Evolutionary conservation across 192 early-diverging fungal genomes (phyloP), one percentile per base, ranked within the genome.

Genomic region (Lunasporangiospora selenospora): DNA sequence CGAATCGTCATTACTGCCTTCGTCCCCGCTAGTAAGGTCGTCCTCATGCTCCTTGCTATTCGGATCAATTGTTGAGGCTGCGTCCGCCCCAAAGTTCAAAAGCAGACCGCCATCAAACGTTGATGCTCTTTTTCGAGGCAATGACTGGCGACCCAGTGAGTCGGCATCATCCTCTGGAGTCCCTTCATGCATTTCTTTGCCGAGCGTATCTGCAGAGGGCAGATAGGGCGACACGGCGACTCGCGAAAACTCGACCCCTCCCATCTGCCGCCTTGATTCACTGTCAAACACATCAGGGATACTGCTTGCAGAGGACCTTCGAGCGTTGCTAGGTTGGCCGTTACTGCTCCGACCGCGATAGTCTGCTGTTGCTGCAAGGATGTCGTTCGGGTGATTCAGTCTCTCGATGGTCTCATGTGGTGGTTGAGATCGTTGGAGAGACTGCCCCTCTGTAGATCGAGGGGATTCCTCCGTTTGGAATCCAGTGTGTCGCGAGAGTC

Each of bases 101-200:
- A 73, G 36, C 3, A 73, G 55, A 24, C 69, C 69, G 4, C 69
- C 69, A 41, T 73, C 69, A 53, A 73, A 73, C 7, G 69, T 73
- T 31, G 69, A 73, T 15, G 69, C 69, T 40, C 69, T 62, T 46
- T 73, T 73, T 18, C 69, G 53, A 13, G 60, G 55, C 0, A 55
- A 40, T n/a, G 33, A 18, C 11, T 44, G 55, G 4, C 23, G n/a
- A n/a, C n/a, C n/a, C n/a, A n/a, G n/a, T n/a, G n/a, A n/a, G n/a
- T n/a, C n/a, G n/a, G n/a, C n/a, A n/a, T n/a, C n/a, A n/a, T n/a
- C n/a, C n/a, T n/a, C n/a, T n/a, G n/a, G n/a, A n/a, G n/a, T n/a
- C n/a, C n/a, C n/a, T n/a, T n/a, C 16, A 16, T 13, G 19, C 18
- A 8, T 13, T 15, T 37, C 36, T 15, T 36, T 27, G 8, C 21